Evolutionary conservation across 2,329 filamentous ascomycete genomes (phyloP).

Genomic region (Stemphylium lycopersici): DNA sequence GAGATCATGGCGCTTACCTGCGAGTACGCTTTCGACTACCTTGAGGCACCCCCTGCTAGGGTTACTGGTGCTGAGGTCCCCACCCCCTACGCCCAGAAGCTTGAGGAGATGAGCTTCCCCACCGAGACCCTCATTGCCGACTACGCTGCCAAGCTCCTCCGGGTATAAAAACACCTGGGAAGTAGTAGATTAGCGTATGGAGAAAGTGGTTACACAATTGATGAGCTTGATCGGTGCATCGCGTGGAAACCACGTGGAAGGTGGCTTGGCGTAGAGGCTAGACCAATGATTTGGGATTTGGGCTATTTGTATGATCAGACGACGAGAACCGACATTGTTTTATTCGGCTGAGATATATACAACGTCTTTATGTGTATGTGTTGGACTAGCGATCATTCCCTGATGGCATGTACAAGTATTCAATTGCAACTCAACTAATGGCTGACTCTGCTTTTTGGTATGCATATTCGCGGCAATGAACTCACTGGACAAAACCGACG

Average conservation of each 20-base stretch:
- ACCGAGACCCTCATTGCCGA: conserved; percentile 85
- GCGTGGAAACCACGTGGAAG: neutral
- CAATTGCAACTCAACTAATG: conserved; percentile 19
- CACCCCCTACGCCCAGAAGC: conserved; percentile 89
- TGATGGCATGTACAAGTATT: conserved; percentile 31
- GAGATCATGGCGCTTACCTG: conserved; percentile 94
- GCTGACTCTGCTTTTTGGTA: too few species aligned
- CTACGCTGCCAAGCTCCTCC: conserved; percentile 87
- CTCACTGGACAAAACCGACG: too few species aligned
- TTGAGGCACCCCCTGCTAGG: conserved; percentile 89
- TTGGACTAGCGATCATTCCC: conserved; percentile 21
- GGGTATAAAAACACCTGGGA: conserved; percentile 60
- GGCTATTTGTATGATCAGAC: conserved; percentile 35
- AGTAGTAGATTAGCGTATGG: neutral
- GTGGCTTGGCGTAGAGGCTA: conserved; percentile 4
- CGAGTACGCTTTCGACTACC: conserved; percentile 98
- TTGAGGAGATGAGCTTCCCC: conserved; percentile 96
- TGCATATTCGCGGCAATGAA: too few species aligned
- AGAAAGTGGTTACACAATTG: neutral
- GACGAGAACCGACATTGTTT: neutral
- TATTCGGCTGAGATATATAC: conserved; percentile 6
- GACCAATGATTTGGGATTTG: conserved; percentile 5
- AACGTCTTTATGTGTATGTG: neutral
- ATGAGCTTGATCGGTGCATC: neutral
- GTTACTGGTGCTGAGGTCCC: conserved; percentile 97